phyloP scores from a whole-genome alignment of 805 yeast genomes.

The Kazachstania viticola region DNA sequence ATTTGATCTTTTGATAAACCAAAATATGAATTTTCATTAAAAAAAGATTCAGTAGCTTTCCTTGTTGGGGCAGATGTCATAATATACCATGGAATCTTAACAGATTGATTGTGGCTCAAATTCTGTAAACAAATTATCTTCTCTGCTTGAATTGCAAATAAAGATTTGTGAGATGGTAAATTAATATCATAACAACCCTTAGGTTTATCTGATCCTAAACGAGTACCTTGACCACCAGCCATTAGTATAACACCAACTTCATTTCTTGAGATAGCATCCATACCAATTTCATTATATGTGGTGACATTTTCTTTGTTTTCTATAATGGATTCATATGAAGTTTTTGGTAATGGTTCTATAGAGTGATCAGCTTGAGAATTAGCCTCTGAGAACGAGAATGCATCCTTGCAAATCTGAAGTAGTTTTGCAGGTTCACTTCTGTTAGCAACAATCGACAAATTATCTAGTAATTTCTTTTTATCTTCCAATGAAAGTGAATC shows the following conservation, averaged over 20 bases:
- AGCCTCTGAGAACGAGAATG: constrained; percentile 29
- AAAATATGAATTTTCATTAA: constrained; percentile 49
- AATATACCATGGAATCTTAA: constrained; percentile 65
- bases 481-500: constrained; percentile 29
- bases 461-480: constrained; percentile 29
- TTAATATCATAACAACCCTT: constrained; percentile 90
- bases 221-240: constrained; percentile 99
- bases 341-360: constrained; percentile 41
- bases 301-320: constrained; percentile 17
- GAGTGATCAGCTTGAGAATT: constrained; percentile 15
- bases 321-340: constrained; percentile 41
- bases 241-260: constrained; percentile 82
- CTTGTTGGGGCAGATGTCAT: constrained; percentile 94
- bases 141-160: constrained; percentile 91
- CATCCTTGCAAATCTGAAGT: constrained; percentile 30
- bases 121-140: constrained; percentile 54
- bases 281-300: constrained; percentile 46
- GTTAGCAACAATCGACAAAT: constrained; percentile 10
- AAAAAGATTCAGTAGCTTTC: constrained; percentile 58
- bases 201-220: constrained; percentile 82
- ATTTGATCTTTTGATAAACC: constrained; percentile 56
- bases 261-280: constrained; percentile 52
- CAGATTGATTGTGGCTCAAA: constrained; percentile 14
- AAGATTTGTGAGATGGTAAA: constrained; percentile 70
- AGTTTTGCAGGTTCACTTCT: constrained; percentile 19